Evolutionary conservation across 1,139 yeast species (phyloP), one percentile per base, ranked within the genome.

Genomic region (Diutina ranongensis): DNA sequence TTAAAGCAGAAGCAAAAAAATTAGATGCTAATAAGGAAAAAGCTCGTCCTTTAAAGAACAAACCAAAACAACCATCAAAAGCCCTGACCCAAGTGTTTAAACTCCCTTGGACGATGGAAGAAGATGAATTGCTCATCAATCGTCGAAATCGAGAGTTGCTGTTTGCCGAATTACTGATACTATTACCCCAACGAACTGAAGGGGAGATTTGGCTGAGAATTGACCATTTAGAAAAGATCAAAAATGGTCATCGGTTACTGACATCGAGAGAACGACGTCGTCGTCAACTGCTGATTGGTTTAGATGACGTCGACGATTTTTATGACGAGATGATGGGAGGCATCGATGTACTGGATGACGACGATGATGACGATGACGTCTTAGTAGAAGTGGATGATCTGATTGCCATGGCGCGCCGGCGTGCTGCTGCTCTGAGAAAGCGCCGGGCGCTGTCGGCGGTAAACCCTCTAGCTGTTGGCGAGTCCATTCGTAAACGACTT

Each of bases 161-260:
- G 32, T 73, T 83, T 54, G 85, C 84, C 13, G 95, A 87, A 59
- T 66, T 87, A 42, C 76, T 84, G 10, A 79, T 86, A 36, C 63
- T 86, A 45, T 66, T 87, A 44, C 89, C 92, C 4, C 77, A 75
- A 50, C 72, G 87, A 50, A 72, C 92, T 0, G 92, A 83, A 56
- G 71, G 71, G n/a, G 94, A 84, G 53, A 85, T 85, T 35, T 71
- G 77, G 70, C 62, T 74, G 33, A 70, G 94, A 49, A 74, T 83
- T 19, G 75, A 71, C 47, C 68, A 74, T 47, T 62, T 83, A 46
- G 83, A 78, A 34, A 49, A 51, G 35, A 48, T 51, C 33, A 38
- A 38, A 16, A 41, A 41, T 9, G 76, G 76, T 3, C 69, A 63
- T 48, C 55, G 74, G 35, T 53, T 68, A 2, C 58, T 67, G 46